Evolutionary conservation across 2,329 filamentous ascomycete species (phyloP), one percentile per base, ranked within the genome.

Genomic region (Penicillium sp.): DNA sequence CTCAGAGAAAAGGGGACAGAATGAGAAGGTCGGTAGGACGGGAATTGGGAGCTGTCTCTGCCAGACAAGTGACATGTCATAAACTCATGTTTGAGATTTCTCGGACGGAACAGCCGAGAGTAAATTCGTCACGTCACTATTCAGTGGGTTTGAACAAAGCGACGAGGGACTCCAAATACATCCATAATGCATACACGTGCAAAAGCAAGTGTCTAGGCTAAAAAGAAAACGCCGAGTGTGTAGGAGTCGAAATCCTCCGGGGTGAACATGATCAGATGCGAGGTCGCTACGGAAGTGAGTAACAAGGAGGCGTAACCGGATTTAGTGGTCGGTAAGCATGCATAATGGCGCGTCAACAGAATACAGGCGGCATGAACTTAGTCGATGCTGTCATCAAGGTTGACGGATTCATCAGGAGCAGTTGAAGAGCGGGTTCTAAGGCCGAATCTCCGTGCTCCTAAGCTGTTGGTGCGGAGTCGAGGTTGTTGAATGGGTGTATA

Each of bases 401-500:
- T 67, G 40, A 56, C 54, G 46, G 56, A 55, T 27, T 64, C 64
- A 18, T 66, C 62, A 8, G 57, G 57, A 10, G 56, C 52, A 26
- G 62, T 60, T 23, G 64, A 56, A 17, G 63, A 61, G 23, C 68
- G 68, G 46, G 59, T 63, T 52, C 71, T 60, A 18, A 72, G 59
- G 20, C 68, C 68, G 30, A 74, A 64, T 52, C 65, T 61, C 27
- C 71, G 67, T 15, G 68, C 61, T 2, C 70, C 68, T 13, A 73
- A 50, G 45, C 70, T 74, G 39, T 73, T 72, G 23, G 70, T 68
- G 49, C 72, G 63, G 26, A 69, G 51, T 21, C 71, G 68, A 21
- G 66, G 61, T 41, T 71, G 69, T 48, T 71, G 64, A 39, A 75
- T 71, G 24, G 69, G 65, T 2, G 71, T 75, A 51, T 70, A 72